phyloP scores from a whole-genome alignment of 2,329 filamentous ascomycete genomes.

The Colletotrichum cuscutae region DNA sequence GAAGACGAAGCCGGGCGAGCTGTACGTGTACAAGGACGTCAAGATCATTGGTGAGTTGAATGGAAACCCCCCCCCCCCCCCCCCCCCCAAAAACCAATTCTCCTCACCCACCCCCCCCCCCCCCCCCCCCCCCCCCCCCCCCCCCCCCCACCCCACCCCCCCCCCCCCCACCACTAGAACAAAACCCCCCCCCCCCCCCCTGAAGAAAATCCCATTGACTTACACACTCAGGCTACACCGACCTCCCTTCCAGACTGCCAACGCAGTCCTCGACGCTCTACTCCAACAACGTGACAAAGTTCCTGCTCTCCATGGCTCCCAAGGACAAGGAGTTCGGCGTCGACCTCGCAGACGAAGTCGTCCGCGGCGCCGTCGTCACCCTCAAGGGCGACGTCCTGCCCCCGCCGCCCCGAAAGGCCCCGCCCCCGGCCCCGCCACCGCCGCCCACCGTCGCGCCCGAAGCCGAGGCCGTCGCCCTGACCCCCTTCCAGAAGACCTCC shows the following conservation, averaged over 20 bases:
- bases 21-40: conserved; percentile 79
- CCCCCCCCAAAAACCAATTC: too few relatives aligned
- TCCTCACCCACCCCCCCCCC: too few relatives aligned
- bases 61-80: background rate
- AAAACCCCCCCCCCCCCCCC: background rate
- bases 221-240: conserved; percentile 74
- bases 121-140: too few relatives aligned
- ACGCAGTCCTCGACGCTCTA: conserved; percentile 92
- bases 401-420: conserved; percentile 75
- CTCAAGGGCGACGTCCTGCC: conserved; percentile 81
- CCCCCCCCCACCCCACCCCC: too few relatives aligned
- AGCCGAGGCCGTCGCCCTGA: conserved; percentile 72
- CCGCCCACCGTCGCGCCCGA: conserved; percentile 56
- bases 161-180: too few relatives aligned
- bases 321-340: conserved; percentile 83
- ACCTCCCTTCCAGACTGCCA: conserved; percentile 85
- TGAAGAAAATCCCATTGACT: conserved; percentile 33
- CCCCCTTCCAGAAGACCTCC: conserved; percentile 83
- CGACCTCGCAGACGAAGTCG: conserved; percentile 85
- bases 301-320: conserved; percentile 83
- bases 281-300: conserved; percentile 94
- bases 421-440: conserved; percentile 60
- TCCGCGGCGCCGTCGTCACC: conserved; percentile 85
- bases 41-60: conserved; percentile 78
- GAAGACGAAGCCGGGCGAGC: conserved; percentile 78